Evolutionary conservation across 768 basidiomycete species (phyloP).

Genomic region (Candolleomyces eurysporus): DNA sequence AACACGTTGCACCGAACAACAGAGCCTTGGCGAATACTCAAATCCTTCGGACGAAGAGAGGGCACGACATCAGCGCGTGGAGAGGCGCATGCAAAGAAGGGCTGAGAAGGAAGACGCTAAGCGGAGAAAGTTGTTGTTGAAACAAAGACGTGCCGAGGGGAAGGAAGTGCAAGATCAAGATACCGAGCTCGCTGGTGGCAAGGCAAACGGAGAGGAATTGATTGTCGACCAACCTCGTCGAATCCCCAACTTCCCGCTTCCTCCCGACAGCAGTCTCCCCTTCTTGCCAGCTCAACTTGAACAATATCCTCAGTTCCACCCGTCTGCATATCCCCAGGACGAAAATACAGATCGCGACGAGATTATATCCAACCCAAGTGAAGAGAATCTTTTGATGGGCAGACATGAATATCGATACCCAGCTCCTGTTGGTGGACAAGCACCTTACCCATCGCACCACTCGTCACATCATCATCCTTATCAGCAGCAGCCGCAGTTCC

Average conservation of each 20-base stretch:
- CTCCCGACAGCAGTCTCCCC: constrained; percentile 53
- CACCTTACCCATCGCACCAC: neutral
- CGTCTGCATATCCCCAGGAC: neutral
- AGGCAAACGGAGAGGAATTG: neutral
- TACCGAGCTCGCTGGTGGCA: neutral
- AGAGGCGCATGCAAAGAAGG: constrained; percentile 58
- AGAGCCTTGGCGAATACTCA: constrained; percentile 88
- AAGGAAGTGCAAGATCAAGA: neutral
- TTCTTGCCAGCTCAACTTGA: constrained; percentile 40
- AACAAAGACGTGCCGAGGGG: neutral
- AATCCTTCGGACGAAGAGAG: constrained; percentile 90
- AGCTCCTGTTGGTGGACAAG: neutral
- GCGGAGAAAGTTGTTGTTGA: neutral
- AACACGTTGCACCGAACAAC: constrained; percentile 10
- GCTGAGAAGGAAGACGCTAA: constrained; percentile 32
- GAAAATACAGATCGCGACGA: constrained; percentile 40
- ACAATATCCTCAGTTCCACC: neutral
- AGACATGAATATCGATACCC: constrained; percentile 10
- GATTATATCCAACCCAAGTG: constrained; percentile 83
- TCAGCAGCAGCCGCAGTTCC: constrained; percentile 2
- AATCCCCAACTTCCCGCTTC: constrained; percentile 77
- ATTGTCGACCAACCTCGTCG: constrained; percentile 64
- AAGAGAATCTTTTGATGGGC: constrained; percentile 51
- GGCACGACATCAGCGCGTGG: constrained; percentile 63
- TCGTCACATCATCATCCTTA: neutral